Evolutionary conservation across 805 yeast genomes (phyloP).

Genomic region (Komagataella kurtzmanii): DNA sequence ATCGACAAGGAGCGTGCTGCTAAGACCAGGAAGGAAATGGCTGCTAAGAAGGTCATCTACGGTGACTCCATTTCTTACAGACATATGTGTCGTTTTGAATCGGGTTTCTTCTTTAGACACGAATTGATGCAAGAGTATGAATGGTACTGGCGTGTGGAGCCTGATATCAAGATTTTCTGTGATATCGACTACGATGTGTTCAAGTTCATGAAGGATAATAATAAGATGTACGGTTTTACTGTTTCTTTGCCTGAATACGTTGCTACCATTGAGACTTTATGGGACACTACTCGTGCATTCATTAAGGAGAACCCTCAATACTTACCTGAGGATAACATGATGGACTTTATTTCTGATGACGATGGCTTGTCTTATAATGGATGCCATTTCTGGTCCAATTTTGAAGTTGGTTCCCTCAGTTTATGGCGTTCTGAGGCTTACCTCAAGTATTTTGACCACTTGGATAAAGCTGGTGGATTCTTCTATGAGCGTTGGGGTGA

Average conservation of each 20-base stretch:
- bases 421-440: slow-evolving; percentile 71
- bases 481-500: slow-evolving; percentile 93
- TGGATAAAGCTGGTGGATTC: slow-evolving; percentile 82
- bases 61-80: slow-evolving; percentile 61
- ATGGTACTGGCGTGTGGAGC: slow-evolving; percentile 94
- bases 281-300: slow-evolving; percentile 59
- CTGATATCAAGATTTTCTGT: slow-evolving; percentile 68
- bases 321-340: slow-evolving; percentile 44
- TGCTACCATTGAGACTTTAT: slow-evolving; percentile 61
- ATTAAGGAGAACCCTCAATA: slow-evolving; percentile 45
- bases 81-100: slow-evolving; percentile 88
- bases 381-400: slow-evolving; percentile 89
- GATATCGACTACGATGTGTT: slow-evolving; percentile 73
- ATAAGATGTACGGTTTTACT: slow-evolving; percentile 65
- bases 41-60: slow-evolving; percentile 36
- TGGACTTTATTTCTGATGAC: slow-evolving; percentile 62
- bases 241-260: slow-evolving; percentile 66
- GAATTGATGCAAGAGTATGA: slow-evolving; percentile 63
- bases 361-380: slow-evolving; percentile 59
- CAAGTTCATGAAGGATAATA: slow-evolving; percentile 69
- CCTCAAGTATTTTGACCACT: slow-evolving; percentile 50
- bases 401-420: slow-evolving; percentile 64
- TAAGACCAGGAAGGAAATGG: slow-evolving; percentile 37
- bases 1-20: slow-evolving; percentile 63
- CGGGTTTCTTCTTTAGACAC: slow-evolving; percentile 81